Evolutionary conservation across 1,284 basidiomycete genomes (phyloP), one percentile per base, ranked within the genome.

Genomic region (Leccinum solheimii): DNA sequence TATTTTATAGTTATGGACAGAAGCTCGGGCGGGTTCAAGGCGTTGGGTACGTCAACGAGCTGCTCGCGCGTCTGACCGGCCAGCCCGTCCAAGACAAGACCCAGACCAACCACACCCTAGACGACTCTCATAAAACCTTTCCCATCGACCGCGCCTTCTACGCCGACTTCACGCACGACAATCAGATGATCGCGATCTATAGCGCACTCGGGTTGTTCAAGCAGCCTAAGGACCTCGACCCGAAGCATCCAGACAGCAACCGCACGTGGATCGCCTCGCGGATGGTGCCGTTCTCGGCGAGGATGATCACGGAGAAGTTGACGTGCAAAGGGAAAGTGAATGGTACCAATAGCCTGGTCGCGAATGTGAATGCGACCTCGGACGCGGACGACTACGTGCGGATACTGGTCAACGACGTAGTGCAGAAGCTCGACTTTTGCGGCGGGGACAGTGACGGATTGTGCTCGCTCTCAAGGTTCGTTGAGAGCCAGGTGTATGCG

Each of bases 31-130:
- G 76, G 2, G 85, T 91, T 1, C 90, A 91, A 73, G 90, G 90
- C 50, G 88, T 93, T 6, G 92, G 92, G 4, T 95, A 89, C 71
- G 78, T 92, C 67, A 94, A 94, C 72, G 93, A 95, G 74, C 84
- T 95, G 40, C 76, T 95, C 19, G 90, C 92, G 1, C 84, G 93
- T n/a, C 80, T 95, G 32, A 90, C 86, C 0, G 79, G 80, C 13
- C 72, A 75, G 14, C 80, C 83, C 0, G 86, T 91, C 6, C 72
- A 71, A 30, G 92, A 94, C 75, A 69, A 79, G 58, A 94, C 92
- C 0, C 88, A 90, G 67, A 91, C 89, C 5, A 95, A 95, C 73
- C 75, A 76, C n/a, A 95, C 92, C 1, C 81, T 95, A 32, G 87
- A 91, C 69, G 69, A 75, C 0, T 79, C 82, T 16, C 83, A 86